Base-by-base conservation (phyloP, 768 basidiomycete genomes). In the Mycena galericulata region DNA sequence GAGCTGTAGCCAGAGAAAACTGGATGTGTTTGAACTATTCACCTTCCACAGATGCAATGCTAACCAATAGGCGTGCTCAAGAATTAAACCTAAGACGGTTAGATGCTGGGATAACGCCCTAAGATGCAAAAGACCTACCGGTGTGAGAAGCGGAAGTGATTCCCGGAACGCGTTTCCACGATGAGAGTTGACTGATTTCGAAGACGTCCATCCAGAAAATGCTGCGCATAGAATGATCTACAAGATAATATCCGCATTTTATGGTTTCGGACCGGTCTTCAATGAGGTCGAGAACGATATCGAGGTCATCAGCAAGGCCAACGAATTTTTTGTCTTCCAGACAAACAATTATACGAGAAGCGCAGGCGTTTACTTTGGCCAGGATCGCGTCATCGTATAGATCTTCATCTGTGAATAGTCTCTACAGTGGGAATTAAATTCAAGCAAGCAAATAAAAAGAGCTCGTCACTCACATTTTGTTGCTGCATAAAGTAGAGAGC, bases 191-290 rank as follows among this genome's bases (percentile, higher is more conserved):
- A 15, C 36, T 41, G 36, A 61, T 49, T 10, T 51, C 8, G 26
- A 61, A 61, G 4, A 3, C 46, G 8, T 61, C 47, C 47, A 61
- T 50, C 59, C 59, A 61, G 34, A 49, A 61, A 40, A 50, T 20
- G 5, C 7, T 5, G 4, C 59, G 59, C 32, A 9, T 18, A 11
- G 36, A 20, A 41, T 61, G 59, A 27, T 61, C 46, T 15, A 61
- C 59, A 32, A 61, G 20, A 61, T 61, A 61, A 40, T 61, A 61
- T 20, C 59, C 47, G 18, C 59, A 61, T 30, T 29, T 38, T 2
- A 61, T 26, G 3, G 1, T 50, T 2, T 50, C 59, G 8, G 46
- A 1, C 1, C n/a, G 3, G 4, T 40, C 47, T 10, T 61, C 59
- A 4, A 18, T 4, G 2, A 50, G 26, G 26, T 61, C 59, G 2